These are phyloP conservation scores for Boletus rufocinnamomeus DNA, from an alignment of 768 basidiomycete species.

Conservation along the genomic window DNA sequence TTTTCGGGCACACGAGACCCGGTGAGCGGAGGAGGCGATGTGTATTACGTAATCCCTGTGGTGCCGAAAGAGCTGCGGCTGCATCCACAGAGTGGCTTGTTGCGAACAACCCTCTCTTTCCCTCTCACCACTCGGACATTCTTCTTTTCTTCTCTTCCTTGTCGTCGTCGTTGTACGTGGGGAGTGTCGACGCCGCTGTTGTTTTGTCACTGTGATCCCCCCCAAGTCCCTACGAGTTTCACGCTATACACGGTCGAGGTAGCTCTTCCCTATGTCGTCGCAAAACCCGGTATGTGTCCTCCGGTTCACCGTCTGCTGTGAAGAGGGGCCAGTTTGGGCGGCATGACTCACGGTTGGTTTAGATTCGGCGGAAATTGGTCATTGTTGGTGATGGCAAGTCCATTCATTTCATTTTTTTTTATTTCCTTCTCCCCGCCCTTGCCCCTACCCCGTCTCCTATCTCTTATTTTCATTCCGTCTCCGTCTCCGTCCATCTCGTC, in stretches of 20 bases:
- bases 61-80: conserved; percentile 32
- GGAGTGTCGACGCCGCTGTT: conserved; percentile 1
- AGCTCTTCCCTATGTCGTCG: conserved; percentile 42
- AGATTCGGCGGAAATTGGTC: conserved; percentile 95
- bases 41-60: conserved; percentile 29
- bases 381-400: conserved; percentile 93
- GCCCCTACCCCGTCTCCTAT: too few species aligned
- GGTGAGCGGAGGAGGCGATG: conserved; percentile 16
- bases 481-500: too few species aligned
- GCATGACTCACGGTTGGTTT: not conserved
- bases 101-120: conserved; percentile 22
- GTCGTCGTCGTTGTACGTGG: not conserved
- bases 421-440: too few species aligned
- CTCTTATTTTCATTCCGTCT: too few species aligned
- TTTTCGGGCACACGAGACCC: not conserved
- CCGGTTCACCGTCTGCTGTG: not conserved
- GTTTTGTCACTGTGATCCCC: not conserved
- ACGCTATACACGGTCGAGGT: not conserved
- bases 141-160: conserved; percentile 1
- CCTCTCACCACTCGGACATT: conserved; percentile 18
- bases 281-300: conserved; percentile 58
- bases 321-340: not conserved
- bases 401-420: not conserved
- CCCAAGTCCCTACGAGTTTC: not conserved
- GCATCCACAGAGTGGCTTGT: conserved; percentile 26